These are phyloP conservation scores for Musa troglodytarum DNA, from an alignment of 176 grass and related monocot species.

Conservation along the genomic window DNA sequence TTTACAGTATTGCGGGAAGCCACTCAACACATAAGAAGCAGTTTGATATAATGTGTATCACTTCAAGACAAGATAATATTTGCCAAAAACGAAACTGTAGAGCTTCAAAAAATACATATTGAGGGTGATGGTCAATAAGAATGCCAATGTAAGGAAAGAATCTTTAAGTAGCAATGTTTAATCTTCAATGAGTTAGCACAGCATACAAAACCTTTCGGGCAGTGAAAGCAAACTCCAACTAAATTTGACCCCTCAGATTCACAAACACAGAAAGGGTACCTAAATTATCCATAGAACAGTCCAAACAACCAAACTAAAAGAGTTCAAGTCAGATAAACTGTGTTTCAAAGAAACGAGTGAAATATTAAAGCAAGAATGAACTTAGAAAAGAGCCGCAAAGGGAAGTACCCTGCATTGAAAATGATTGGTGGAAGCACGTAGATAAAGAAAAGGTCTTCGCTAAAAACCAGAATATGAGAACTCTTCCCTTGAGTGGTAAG, in stretches of 20 bases:
- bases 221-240: neutral
- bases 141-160: too few relatives aligned
- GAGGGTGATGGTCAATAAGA: too few relatives aligned
- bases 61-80: too few relatives aligned
- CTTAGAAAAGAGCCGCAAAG: neutral
- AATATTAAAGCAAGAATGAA: neutral
- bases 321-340: neutral
- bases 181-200: too few relatives aligned
- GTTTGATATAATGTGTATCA: too few relatives aligned
- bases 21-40: too few relatives aligned
- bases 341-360: neutral
- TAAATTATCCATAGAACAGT: neutral
- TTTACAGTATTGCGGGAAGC: too few relatives aligned
- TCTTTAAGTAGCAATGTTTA: too few relatives aligned
- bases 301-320: neutral
- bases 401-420: conserved; percentile 82
- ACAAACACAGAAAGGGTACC: neutral
- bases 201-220: too few relatives aligned
- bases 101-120: too few relatives aligned
- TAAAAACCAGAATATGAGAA: conserved; percentile 73
- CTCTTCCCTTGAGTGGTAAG: conserved; percentile 38
- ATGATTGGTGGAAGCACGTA: conserved; percentile 97
- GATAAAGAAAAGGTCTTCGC: conserved; percentile 85
- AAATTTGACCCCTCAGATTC: neutral
- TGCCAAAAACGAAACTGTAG: too few relatives aligned